Base-by-base conservation (phyloP, 1,284 basidiomycete genomes). In the Cutaneotrichosporon dermatis region DNA sequence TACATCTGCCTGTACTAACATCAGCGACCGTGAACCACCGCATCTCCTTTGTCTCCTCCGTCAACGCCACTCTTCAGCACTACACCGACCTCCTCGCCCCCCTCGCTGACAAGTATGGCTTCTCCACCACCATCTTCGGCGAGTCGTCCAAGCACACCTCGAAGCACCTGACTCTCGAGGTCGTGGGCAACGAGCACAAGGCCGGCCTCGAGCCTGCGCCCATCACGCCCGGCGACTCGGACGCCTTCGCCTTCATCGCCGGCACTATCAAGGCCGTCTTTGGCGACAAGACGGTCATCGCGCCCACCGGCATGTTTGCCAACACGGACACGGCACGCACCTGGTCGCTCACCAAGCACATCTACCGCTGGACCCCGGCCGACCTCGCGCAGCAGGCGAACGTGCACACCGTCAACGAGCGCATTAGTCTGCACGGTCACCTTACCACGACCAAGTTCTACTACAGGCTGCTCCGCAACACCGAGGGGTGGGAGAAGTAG, bases 321-420 rank as follows among this genome's bases (percentile, higher is more conserved):
- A 76, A 79, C 64, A 75, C 76, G 50, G 81, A 82, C 61, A 82
- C 80, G 0, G 75, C 76, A 55, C 64, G 60, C 15, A 69, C 69
- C 64, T 81, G 80, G 80, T 69, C 74, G 39, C 60, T 81, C 5
- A 79, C 81, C 0, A 62, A 72, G 43, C 71, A 77, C 63, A 77
- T 83, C 51, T 83, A 81, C 70, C 73, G 82, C 16, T 82, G 79
- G 69, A 73, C 75, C 0, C 78, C 76, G 8, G 76, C 73, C 13
- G 54, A 71, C 8, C 64, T 76, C 62, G 64, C 55, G 12, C 68
- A 75, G 57, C 69, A 76, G 51, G 63, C 72, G 16, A 74, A 78
- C 55, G 73, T 78, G 15, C 82, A 83, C 64, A 82, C 82, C 1
- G 81, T 82, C 39, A 72, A 83, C 63, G 82, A 82, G 75, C 66